phyloP scores from a whole-genome alignment of 2,329 filamentous ascomycete species.

The Dendrostoma leiphaemia region DNA sequence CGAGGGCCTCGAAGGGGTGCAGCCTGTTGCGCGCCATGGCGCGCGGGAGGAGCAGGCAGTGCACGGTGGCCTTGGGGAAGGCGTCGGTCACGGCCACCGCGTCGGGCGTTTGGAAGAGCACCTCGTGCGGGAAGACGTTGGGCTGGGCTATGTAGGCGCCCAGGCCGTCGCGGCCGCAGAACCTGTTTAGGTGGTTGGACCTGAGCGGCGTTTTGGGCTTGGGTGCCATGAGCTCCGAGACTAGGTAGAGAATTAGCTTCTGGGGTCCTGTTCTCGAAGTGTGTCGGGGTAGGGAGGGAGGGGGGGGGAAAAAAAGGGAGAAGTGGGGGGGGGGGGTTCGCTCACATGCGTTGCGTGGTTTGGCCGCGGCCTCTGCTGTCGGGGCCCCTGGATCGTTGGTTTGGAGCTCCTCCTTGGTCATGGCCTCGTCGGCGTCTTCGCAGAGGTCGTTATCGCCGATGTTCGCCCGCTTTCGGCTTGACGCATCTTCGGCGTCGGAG shows the following conservation, averaged over 20 bases:
- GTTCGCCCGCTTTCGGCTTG: constrained; percentile 6
- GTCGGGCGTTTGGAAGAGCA: constrained; percentile 62
- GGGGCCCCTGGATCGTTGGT: constrained; percentile 31
- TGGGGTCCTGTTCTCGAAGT: neutral
- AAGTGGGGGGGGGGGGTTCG: neutral
- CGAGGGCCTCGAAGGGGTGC: constrained; percentile 77
- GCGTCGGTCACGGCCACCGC: constrained; percentile 79
- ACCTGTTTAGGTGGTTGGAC: constrained; percentile 26
- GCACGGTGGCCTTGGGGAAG: constrained; percentile 82
- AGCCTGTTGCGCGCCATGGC: constrained; percentile 55
- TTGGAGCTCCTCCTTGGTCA: constrained; percentile 38
- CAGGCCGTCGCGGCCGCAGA: constrained; percentile 56
- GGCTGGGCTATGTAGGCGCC: constrained; percentile 64
- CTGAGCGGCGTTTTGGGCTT: constrained; percentile 38
- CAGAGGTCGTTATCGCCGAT: neutral
- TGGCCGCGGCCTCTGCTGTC: constrained; percentile 20
- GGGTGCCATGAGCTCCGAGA: constrained; percentile 54
- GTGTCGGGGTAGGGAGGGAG: neutral
- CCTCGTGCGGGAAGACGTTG: constrained; percentile 55
- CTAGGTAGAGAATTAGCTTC: constrained; percentile 28
- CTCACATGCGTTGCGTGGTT: constrained; percentile 41
- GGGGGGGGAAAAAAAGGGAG: neutral
- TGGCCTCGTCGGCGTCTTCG: constrained; percentile 34
- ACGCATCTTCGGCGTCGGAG: neutral
- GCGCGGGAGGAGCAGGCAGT: constrained; percentile 85